Evolutionary conservation across 805 yeast genomes (phyloP).

Genomic region (Cyberlindnera samutprakarnensis): DNA sequence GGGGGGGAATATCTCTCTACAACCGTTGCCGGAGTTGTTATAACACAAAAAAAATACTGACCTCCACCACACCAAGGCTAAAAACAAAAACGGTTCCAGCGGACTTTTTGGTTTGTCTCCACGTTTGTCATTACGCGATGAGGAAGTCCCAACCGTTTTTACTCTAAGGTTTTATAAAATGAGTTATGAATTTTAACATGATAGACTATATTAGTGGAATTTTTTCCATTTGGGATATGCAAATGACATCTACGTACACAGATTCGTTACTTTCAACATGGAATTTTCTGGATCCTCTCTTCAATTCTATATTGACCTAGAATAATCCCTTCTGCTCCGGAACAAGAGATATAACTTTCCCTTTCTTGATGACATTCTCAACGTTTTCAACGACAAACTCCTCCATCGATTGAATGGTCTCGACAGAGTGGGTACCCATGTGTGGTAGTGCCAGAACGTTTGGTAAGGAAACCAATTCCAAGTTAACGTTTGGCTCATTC

Average conservation of each 20-base stretch:
- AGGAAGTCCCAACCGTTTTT: too few relatives aligned
- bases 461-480: constrained; percentile 53
- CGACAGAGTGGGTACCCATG: constrained; percentile 76
- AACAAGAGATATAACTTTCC: constrained; percentile 68
- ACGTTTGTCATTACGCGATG: too few relatives aligned
- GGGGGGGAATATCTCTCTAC: neutral
- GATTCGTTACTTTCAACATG: too few relatives aligned
- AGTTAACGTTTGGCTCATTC: constrained; percentile 62
- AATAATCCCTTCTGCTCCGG: constrained; percentile 63
- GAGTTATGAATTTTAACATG: too few relatives aligned
- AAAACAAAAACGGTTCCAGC: too few relatives aligned
- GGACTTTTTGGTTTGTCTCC: too few relatives aligned
- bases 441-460: constrained; percentile 80
- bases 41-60: neutral
- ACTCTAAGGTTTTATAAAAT: too few relatives aligned
- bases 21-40: neutral
- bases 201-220: too few relatives aligned
- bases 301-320: too few relatives aligned
- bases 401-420: constrained; percentile 78
- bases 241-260: too few relatives aligned
- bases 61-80: neutral
- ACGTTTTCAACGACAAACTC: constrained; percentile 67
- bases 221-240: too few relatives aligned
- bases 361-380: constrained; percentile 46
- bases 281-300: too few relatives aligned